Evolutionary conservation across 2,329 filamentous ascomycete species (phyloP).

Genomic region (Epichloe coenophiala): DNA sequence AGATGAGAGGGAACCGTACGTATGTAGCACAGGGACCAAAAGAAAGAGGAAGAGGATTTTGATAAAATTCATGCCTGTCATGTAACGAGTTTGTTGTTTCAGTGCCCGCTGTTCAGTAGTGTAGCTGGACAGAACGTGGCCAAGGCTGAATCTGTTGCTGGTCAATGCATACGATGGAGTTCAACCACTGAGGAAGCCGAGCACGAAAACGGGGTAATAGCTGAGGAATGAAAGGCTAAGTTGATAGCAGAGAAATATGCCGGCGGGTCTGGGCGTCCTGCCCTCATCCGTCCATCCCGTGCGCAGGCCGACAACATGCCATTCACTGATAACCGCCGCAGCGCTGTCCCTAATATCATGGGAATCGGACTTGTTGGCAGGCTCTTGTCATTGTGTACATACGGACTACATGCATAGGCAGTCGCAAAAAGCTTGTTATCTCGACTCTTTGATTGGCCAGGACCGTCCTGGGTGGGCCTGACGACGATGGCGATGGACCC

Average conservation of each 20-base stretch:
- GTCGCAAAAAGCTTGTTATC: slow-evolving; percentile 2
- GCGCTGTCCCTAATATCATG: too few relatives aligned
- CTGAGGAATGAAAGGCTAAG: background rate
- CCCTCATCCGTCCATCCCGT: background rate
- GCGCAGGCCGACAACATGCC: background rate
- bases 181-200: background rate
- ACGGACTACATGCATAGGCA: too few relatives aligned
- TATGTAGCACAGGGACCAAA: background rate
- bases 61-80: background rate
- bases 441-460: slow-evolving; percentile 2
- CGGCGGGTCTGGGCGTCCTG: background rate
- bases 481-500: too few relatives aligned
- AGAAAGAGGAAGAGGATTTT: background rate
- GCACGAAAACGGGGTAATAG: background rate
- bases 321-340: too few relatives aligned
- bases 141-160: too few relatives aligned
- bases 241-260: background rate
- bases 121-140: background rate
- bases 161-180: too few relatives aligned
- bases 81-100: background rate
- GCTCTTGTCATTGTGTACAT: too few relatives aligned
- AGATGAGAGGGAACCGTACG: too few relatives aligned
- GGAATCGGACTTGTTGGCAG: too few relatives aligned
- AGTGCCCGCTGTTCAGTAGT: background rate
- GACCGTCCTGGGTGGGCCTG: too few relatives aligned